Percentiles rank a stretch among this genome's conserved stretches.
Conservation (phyloP, 2,329 filamentous ascomycete species). For the Coniochaeta pulveracea region DNA sequence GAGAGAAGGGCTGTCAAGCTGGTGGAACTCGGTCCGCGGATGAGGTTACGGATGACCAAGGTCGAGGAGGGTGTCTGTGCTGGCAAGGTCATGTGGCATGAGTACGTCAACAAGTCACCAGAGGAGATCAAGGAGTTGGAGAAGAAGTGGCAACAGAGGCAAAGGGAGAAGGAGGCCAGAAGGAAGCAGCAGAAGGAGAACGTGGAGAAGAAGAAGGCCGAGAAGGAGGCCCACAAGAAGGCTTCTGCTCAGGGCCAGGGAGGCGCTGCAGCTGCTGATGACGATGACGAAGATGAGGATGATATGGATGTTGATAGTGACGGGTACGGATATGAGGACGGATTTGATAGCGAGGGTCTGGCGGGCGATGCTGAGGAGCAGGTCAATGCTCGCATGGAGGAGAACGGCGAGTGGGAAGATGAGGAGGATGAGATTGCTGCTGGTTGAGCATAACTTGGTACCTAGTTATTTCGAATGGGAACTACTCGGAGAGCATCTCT, state of each 20-base stretch:
- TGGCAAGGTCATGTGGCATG: conserved; percentile 95
- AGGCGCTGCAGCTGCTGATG: conserved; percentile 14
- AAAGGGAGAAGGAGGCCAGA: conserved; percentile 71
- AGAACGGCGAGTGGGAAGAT: conserved; percentile 40
- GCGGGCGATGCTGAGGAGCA: conserved; percentile 37
- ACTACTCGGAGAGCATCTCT: too few relatives aligned
- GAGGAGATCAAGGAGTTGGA: conserved; percentile 71
- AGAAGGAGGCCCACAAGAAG: conserved; percentile 78
- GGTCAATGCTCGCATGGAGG: conserved; percentile 36
- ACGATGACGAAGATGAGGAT: conserved; percentile 24
- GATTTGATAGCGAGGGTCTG: conserved; percentile 38
- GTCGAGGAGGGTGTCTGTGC: conserved; percentile 88
- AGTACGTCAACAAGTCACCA: conserved; percentile 77
- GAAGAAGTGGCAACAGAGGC: conserved; percentile 66
- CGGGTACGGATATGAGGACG: conserved; percentile 26
- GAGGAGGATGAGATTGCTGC: conserved; percentile 27
- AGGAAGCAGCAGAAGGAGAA: conserved; percentile 81
- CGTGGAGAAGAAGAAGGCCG: conserved; percentile 72
- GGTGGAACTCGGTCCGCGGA: conserved; percentile 80
- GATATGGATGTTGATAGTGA: conserved; percentile 27
- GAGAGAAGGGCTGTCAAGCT: conserved; percentile 85
- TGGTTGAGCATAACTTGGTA: too few relatives aligned
- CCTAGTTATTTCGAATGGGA: too few relatives aligned
- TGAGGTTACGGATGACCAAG: conserved; percentile 84
- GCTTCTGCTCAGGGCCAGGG: conserved; percentile 49